Evolutionary conservation across 73 alveolate species (phyloP).

Genomic region (Paramecium sonneborni): DNA sequence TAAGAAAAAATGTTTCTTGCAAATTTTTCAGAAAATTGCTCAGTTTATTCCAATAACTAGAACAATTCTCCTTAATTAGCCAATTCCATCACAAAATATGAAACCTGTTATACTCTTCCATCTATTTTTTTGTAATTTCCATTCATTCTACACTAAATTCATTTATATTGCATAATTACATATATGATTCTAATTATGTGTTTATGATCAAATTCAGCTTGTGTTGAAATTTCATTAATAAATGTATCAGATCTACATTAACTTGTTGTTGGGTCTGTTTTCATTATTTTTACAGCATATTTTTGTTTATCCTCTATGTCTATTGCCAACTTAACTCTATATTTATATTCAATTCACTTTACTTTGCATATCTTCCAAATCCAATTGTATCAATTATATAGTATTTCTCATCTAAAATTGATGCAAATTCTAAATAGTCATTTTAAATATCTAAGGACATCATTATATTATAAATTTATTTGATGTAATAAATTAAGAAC

Average conservation of each 20-base stretch:
- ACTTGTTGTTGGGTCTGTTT: slow-evolving; percentile 42
- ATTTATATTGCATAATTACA: not conserved
- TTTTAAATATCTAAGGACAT: slow-evolving; percentile 47
- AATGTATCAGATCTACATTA: not conserved
- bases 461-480: slow-evolving; percentile 6
- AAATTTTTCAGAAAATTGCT: slow-evolving; percentile 40
- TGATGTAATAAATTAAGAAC: not conserved
- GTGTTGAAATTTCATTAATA: slow-evolving; percentile 20
- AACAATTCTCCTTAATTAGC: slow-evolving; percentile 49
- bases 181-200: slow-evolving; percentile 19
- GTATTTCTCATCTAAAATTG: slow-evolving; percentile 47
- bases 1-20: slow-evolving; percentile 35
- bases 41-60: not conserved
- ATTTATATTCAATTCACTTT: not conserved
- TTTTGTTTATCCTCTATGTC: slow-evolving; percentile 14
- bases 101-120: not conserved
- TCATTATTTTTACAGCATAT: slow-evolving; percentile 40
- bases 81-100: slow-evolving; percentile 52
- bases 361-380: slow-evolving; percentile 57
- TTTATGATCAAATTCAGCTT: slow-evolving; percentile 37
- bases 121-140: slow-evolving; percentile 29
- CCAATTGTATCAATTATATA: slow-evolving; percentile 34
- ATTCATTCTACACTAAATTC: slow-evolving; percentile 19
- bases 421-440: slow-evolving; percentile 50
- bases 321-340: slow-evolving; percentile 43